Evolutionary conservation across 73 alveolate genomes (phyloP), one percentile per base, ranked within the genome.

Genomic region (Tetrahymena elliotti): DNA sequence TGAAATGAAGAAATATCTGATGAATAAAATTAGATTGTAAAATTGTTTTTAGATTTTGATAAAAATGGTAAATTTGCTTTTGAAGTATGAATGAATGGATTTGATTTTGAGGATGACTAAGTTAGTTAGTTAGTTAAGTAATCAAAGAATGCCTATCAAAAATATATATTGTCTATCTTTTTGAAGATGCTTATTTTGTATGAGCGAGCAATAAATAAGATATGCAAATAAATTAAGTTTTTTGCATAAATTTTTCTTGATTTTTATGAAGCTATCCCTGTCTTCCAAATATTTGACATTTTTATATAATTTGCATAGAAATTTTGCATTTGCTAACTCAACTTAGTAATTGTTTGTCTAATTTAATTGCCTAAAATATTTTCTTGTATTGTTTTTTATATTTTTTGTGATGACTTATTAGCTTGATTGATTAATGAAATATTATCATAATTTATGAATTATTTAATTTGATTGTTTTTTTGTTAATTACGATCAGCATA

Each of bases 401-500:
- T 68, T 31, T 68, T 68, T 68, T 27, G 0, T 18, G 38, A 31
- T 31, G 34, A 27, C 33, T 68, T 18, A 10, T n/a, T 68, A 16
- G 38, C 38, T 68, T 68, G 20, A n/a, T n/a, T 31, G 36, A 22
- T 68, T 10, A 27, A 18, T 68, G 10, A 68, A 31, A 68, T 3
- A 18, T 22, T 31, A 22, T 22, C 4, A 68, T 68, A 27, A 27
- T 68, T 68, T 68, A 68, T 68, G n/a, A n/a, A n/a, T n/a, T n/a
- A n/a, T n/a, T n/a, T n/a, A n/a, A n/a, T n/a, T n/a, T n/a, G n/a
- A n/a, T n/a, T n/a, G n/a, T n/a, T n/a, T n/a, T n/a, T n/a, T 68
- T 18, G 24, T n/a, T 6, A 52, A 68, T 68, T 68, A 68, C 88
- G 88, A 68, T 68, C 96, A 35, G 93, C 95, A 8, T 94, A 54